phyloP scores from a whole-genome alignment of 306 rosid genomes.

The Gastrolobium villosum region DNA sequence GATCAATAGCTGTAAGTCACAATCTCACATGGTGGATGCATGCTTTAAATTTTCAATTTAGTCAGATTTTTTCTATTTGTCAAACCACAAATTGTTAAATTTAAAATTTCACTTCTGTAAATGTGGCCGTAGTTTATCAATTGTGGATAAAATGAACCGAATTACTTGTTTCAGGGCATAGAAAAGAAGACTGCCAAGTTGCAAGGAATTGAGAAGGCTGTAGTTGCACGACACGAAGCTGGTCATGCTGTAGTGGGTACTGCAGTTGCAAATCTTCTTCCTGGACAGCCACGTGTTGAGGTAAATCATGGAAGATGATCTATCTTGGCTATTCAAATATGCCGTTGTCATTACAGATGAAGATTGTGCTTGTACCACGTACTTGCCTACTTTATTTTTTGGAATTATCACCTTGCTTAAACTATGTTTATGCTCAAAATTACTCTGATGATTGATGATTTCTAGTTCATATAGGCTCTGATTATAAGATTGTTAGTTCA shows the following conservation, averaged over 20 bases:
- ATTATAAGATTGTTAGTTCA: conserved; percentile 22
- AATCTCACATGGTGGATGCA: conserved; percentile 34
- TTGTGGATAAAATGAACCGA: conserved; percentile 49
- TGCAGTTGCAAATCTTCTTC: conserved; percentile 91
- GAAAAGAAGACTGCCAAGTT: conserved; percentile 96
- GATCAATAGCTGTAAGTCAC: conserved; percentile 94
- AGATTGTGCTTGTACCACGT: conserved; percentile 19
- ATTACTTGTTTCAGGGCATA: conserved; percentile 77
- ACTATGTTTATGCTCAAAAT: background rate
- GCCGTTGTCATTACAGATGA: conserved; percentile 28
- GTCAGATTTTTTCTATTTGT: conserved; percentile 20
- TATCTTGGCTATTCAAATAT: conserved; percentile 33
- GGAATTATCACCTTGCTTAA: conserved; percentile 4
- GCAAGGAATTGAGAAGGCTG: conserved; percentile 93
- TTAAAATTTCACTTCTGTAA: conserved; percentile 14
- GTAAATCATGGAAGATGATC: conserved; percentile 54
- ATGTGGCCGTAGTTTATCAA: conserved; percentile 16
- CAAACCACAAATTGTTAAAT: background rate
- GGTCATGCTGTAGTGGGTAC: conserved; percentile 99
- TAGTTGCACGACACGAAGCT: conserved; percentile 98
- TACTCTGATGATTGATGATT: conserved; percentile 25
- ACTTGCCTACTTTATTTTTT: conserved; percentile 35
- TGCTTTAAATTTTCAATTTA: background rate
- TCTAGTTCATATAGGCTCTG: conserved; percentile 2
- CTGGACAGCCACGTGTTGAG: conserved; percentile 98